These are phyloP conservation scores for Allium sativum DNA, from an alignment of 106 monocot species.

Conservation along the genomic window DNA sequence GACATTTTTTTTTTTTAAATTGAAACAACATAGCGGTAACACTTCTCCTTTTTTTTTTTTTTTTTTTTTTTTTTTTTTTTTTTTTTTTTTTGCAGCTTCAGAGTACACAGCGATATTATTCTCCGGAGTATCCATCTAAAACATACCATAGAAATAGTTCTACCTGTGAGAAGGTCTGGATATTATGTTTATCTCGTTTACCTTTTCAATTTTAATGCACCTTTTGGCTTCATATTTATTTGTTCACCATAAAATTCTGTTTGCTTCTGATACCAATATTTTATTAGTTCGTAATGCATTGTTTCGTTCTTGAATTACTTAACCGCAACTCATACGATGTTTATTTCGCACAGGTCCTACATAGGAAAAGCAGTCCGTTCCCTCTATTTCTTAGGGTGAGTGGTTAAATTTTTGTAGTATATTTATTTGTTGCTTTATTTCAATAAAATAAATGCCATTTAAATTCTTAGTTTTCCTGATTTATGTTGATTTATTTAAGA, in stretches of 20 bases:
- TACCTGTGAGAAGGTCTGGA: conserved; percentile 16
- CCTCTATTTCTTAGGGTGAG: too few species aligned
- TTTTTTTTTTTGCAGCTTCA: conserved; percentile 24
- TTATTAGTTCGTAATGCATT: neutral
- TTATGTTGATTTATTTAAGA: neutral
- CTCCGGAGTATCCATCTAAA: conserved; percentile 12
- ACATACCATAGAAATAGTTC: conserved; percentile 19
- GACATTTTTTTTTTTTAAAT: neutral
- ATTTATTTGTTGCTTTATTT: too few species aligned
- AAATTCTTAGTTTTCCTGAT: too few species aligned
- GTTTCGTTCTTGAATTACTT: neutral
- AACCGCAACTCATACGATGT: neutral
- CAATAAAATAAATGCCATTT: too few species aligned
- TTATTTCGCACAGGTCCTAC: conserved; percentile 10
- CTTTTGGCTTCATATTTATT: neutral
- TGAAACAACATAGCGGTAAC: neutral
- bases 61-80: neutral
- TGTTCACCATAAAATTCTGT: neutral
- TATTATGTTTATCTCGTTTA: neutral
- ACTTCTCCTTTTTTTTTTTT: neutral
- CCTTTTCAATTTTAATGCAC: neutral
- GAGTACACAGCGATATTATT: conserved; percentile 1
- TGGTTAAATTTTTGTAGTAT: too few species aligned
- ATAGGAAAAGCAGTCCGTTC: too few species aligned
- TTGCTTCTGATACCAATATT: neutral